A percentile compares a stretch with the other conserved stretches of the same genome.
phyloP scores from a whole-genome alignment of 164 flowering plant genomes.

The grape (Vitis vinifera) region ASM3070453v1 NC_081821.1:9182501-9183000 shows the following conservation, averaged over 20 bases:
- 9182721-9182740: neutral
- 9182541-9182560: neutral
- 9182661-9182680: no score
- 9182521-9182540: neutral
- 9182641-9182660: no score
- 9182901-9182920: no score
- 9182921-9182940: no score
- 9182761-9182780: neutral
- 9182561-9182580: no score
- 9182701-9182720: neutral
- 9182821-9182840: neutral
- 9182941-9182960: no score
- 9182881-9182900: no score
- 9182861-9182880: neutral
- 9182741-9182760: neutral
- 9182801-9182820: no score
- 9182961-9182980: no score
- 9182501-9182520: neutral
- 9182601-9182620: neutral
- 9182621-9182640: neutral
- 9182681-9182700: no score
- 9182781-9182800: neutral
- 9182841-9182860: neutral
- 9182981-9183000: no score
- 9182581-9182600: neutral